Base-by-base conservation (phyloP, 495 filamentous ascomycete genomes). In the Pseudevernia furfuracea region DNA sequence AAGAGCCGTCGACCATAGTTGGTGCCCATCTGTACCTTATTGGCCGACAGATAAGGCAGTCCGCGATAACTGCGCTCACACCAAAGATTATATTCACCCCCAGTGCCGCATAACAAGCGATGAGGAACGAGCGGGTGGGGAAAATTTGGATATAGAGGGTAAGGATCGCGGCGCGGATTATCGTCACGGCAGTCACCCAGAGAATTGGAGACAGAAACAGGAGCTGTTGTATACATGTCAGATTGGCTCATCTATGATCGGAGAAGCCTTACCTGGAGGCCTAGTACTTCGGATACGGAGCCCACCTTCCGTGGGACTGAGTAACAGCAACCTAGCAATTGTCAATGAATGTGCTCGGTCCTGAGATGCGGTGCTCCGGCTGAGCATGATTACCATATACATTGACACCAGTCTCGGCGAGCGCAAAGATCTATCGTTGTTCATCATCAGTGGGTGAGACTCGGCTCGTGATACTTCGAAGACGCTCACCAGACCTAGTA, bases 21-120 rank as follows among this genome's bases (percentile, higher is more conserved):
- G 52, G 52, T 34, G 52, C 52, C 52, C 52, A 55, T 36, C 52
- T 55, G 52, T 55, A 55, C 30, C 15, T 34, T 32, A 55, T 55
- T 34, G 52, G 52, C 30, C 30, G 17, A 55, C 52, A 55, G 52
- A 55, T 55, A 6, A 55, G 15, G 21, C 52, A 55, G 17, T 55
- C 30, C 30, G 52, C 52, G 4, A 55, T 55, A 30, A 55, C 15
- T 34, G 52, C 52, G 17, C 28, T 55, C 17, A 5, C 30, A 17
- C 52, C 52, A 21, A 55, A 55, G 17, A 11, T 1, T 1, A 34
- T 5, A 34, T 55, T 55, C 17, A 34, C 52, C 10, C 15, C 52
- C 7, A 55, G 52, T 15, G 25, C 30, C 7, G 8, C 17, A 30
- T 55, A 55, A 34, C 52, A 55, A 34, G 17, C 25, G 30, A 34